These are phyloP conservation scores for Cokeromyces recurvatus DNA, from an alignment of 371 early-diverging fungal species.

Conservation along the genomic window DNA sequence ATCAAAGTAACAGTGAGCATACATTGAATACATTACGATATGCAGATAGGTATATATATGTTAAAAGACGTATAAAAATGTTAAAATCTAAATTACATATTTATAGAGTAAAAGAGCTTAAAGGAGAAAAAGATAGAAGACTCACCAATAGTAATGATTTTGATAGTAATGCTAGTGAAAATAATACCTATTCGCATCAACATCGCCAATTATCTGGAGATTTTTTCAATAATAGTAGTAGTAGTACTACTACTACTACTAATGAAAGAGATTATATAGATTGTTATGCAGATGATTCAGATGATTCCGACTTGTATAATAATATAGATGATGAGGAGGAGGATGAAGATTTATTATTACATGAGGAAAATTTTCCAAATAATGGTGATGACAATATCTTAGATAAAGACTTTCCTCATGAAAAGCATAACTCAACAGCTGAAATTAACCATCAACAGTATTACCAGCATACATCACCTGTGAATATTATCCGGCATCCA, in stretches of 20 bases:
- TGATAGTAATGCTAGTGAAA: slow-evolving; percentile 4
- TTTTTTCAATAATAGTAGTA: too few relatives aligned
- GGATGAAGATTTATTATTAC: slow-evolving; percentile 29
- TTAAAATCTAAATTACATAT: not conserved
- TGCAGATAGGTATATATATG: slow-evolving; percentile 91
- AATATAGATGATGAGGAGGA: slow-evolving; percentile 28
- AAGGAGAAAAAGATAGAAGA: slow-evolving; percentile 52
- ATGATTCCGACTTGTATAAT: slow-evolving; percentile 26
- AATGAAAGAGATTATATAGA: slow-evolving; percentile 21
- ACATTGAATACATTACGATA: slow-evolving; percentile 98
- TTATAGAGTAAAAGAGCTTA: slow-evolving; percentile 85
- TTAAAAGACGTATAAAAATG: not conserved
- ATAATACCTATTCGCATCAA: not conserved
- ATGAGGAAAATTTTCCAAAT: slow-evolving; percentile 41
- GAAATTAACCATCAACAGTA: slow-evolving; percentile 11
- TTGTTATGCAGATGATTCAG: slow-evolving; percentile 28
- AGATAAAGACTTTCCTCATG: slow-evolving; percentile 46
- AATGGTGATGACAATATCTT: slow-evolving; percentile 52
- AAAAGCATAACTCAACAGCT: too few relatives aligned
- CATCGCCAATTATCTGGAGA: slow-evolving; percentile 12
- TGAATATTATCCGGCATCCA: not conserved
- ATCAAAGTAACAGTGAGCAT: slow-evolving; percentile 91
- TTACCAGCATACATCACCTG: not conserved
- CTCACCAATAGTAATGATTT: not conserved
- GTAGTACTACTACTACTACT: too few relatives aligned